Conservation (phyloP, 495 filamentous ascomycete genomes). For the Clavariopsis aquatica region DNA sequence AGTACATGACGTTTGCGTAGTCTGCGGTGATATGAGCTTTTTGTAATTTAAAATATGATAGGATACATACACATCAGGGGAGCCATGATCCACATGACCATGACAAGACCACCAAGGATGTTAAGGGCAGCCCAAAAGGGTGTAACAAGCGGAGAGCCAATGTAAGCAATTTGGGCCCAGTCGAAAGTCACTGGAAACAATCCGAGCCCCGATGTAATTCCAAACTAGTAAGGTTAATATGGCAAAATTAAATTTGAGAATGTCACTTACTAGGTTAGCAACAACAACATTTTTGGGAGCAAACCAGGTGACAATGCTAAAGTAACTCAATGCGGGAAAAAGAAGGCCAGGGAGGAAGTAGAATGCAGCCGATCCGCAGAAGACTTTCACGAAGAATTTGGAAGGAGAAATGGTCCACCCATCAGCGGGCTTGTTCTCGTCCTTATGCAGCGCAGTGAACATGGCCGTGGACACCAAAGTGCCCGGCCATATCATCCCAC, state of each 20-base stretch:
- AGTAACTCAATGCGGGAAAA: slow-evolving; percentile 84
- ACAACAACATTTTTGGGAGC: slow-evolving; percentile 74
- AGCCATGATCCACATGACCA: slow-evolving; percentile 88
- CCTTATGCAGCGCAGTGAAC: slow-evolving; percentile 82
- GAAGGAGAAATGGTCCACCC: slow-evolving; percentile 81
- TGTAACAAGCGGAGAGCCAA: slow-evolving; percentile 80
- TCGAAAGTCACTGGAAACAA: slow-evolving; percentile 89
- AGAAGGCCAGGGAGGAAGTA: slow-evolving; percentile 87
- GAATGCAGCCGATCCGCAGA: slow-evolving; percentile 53
- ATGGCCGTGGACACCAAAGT: slow-evolving; percentile 86
- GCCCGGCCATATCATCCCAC: slow-evolving; percentile 90
- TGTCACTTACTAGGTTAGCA: slow-evolving; percentile 61
- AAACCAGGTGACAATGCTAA: slow-evolving; percentile 90
- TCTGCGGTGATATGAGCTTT: slow-evolving; percentile 44
- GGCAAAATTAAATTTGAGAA: not conserved
- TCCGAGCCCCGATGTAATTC: slow-evolving; percentile 79
- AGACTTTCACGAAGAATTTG: slow-evolving; percentile 69
- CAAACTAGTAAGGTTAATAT: slow-evolving; percentile 54
- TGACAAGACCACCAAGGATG: slow-evolving; percentile 77
- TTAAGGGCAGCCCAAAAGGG: slow-evolving; percentile 93
- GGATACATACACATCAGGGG: slow-evolving; percentile 64
- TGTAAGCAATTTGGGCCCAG: slow-evolving; percentile 91
- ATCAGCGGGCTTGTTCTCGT: slow-evolving; percentile 75
- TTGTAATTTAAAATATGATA: slow-evolving; percentile 13
- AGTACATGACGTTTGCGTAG: slow-evolving; percentile 74